Base-by-base conservation (phyloP, 1,284 basidiomycete genomes). In the Exobasidium cylindrosporum region DNA sequence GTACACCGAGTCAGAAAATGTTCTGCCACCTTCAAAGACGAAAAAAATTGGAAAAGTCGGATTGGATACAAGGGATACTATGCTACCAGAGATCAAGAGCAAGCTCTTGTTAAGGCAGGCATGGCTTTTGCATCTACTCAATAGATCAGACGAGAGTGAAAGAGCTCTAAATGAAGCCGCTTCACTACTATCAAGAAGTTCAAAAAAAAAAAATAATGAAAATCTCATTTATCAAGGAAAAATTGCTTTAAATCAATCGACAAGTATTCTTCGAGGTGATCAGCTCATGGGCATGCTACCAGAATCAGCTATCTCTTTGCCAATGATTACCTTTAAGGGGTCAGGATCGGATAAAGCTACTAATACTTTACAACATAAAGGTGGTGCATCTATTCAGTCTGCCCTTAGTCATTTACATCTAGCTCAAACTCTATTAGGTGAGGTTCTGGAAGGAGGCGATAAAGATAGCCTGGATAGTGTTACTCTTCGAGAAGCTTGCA, bases 271-370 rank as follows among this genome's bases (percentile, higher is more conserved):
- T 45, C 62, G 68, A 32, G 59, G 44, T 14, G 74, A 77, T 52
- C 68, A 67, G 53, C 64, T 74, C 28, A 68, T 69, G 58, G 72
- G 70, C 60, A 65, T 73, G 66, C 66, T 77, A 14, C 68, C 75
- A 4, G 75, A 77, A 43, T 64, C 68, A 6, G 72, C 74, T 40
- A 64, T 72, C 21, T 73, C 69, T 35, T 14, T 55, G 28, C 74
- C 74, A 7, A 70, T 70, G 70, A 63, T 67, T 10, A 4, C 17
- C 26, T 7, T 7, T 14, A 31, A 21, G 7, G 21, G 35, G 35
- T 10, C 35, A 40, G 35, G 17, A 17, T n/a, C n/a, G n/a, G n/a
- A n/a, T n/a, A n/a, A n/a, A 14, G 47, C 47, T 24, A 28, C 3
- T 3, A 4, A 28, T 7, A 3, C 2, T 50, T 24, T 14, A 50